Evolutionary conservation across 2,329 filamentous ascomycete genomes (phyloP).

Genomic region (Aspergillus pseudoglaucus): DNA sequence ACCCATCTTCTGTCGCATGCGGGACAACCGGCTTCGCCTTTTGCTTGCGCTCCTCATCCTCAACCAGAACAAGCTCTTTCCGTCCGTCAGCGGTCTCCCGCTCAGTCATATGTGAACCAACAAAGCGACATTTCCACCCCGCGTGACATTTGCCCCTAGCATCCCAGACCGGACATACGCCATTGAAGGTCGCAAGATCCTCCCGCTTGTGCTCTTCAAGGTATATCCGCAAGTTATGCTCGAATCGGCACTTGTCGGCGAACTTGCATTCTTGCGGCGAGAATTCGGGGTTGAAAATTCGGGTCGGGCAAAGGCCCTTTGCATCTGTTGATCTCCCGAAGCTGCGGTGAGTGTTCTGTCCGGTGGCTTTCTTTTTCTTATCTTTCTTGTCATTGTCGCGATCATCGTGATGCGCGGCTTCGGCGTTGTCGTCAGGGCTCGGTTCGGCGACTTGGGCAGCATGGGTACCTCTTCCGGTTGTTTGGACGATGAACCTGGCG

Average conservation of each 20-base stretch:
- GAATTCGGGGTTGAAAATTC: constrained; percentile 68
- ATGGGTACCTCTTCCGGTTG: constrained; percentile 12
- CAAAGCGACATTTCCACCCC: constrained; percentile 94
- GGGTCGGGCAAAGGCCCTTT: constrained; percentile 69
- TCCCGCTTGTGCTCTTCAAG: constrained; percentile 72
- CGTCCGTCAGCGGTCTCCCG: constrained; percentile 68
- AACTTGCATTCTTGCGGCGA: constrained; percentile 69
- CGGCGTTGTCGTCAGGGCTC: constrained; percentile 53
- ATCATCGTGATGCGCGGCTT: constrained; percentile 46
- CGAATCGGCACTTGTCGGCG: constrained; percentile 72
- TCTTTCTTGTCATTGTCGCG: constrained; percentile 31
- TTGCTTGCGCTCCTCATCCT: constrained; percentile 46
- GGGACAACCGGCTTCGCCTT: constrained; percentile 26
- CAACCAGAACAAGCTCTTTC: constrained; percentile 70
- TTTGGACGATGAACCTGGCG: constrained; percentile 26
- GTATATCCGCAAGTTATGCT: constrained; percentile 82
- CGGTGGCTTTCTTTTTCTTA: constrained; percentile 54
- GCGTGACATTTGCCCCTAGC: constrained; percentile 67
- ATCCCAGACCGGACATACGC: constrained; percentile 76
- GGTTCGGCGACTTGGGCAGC: constrained; percentile 17
- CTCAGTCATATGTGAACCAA: constrained; percentile 79
- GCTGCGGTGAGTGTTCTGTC: constrained; percentile 75
- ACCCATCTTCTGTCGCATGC: constrained; percentile 48
- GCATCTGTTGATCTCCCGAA: constrained; percentile 77
- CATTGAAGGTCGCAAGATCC: constrained; percentile 69